phyloP scores from a whole-genome alignment of 768 basidiomycete genomes.

The Baorangia bicolor region DNA sequence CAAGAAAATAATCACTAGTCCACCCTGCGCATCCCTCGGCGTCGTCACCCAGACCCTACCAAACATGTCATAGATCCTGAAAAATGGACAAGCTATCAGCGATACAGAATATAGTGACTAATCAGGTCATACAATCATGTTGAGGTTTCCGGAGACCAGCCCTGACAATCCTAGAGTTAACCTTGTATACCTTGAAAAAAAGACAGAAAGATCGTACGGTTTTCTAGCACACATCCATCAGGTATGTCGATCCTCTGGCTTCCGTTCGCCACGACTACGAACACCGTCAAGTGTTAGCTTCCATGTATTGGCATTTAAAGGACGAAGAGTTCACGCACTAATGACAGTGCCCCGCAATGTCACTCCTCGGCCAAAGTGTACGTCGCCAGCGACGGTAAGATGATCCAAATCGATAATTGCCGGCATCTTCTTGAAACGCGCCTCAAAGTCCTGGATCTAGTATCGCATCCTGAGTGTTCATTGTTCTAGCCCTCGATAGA shows the following conservation, averaged over 20 bases:
- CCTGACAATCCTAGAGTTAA: slow-evolving; percentile 34
- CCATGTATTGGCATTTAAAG: neutral
- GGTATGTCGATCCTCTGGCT: slow-evolving; percentile 81
- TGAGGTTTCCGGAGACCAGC: slow-evolving; percentile 80
- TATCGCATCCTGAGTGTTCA: neutral
- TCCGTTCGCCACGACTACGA: slow-evolving; percentile 73
- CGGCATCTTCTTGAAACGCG: slow-evolving; percentile 94
- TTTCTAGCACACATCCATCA: slow-evolving; percentile 77
- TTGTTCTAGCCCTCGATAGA: neutral
- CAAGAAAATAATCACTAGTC: neutral
- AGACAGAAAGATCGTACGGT: slow-evolving; percentile 38
- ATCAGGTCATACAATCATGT: slow-evolving; percentile 55
- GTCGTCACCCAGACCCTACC: neutral
- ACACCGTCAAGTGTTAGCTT: neutral
- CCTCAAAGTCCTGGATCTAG: slow-evolving; percentile 85
- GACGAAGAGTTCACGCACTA: slow-evolving; percentile 36
- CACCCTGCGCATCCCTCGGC: neutral
- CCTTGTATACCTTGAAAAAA: neutral
- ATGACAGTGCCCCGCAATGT: slow-evolving; percentile 90
- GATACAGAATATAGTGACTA: neutral
- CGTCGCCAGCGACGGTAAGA: slow-evolving; percentile 90
- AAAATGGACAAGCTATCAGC: neutral
- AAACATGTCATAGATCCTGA: slow-evolving; percentile 8
- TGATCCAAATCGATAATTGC: slow-evolving; percentile 90
- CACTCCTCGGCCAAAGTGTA: slow-evolving; percentile 85